A percentile compares a stretch with the other conserved stretches of the same genome.
phyloP scores from a whole-genome alignment of 2,329 filamentous ascomycete species.

The Magnaporthiopsis rhizophila region DNA sequence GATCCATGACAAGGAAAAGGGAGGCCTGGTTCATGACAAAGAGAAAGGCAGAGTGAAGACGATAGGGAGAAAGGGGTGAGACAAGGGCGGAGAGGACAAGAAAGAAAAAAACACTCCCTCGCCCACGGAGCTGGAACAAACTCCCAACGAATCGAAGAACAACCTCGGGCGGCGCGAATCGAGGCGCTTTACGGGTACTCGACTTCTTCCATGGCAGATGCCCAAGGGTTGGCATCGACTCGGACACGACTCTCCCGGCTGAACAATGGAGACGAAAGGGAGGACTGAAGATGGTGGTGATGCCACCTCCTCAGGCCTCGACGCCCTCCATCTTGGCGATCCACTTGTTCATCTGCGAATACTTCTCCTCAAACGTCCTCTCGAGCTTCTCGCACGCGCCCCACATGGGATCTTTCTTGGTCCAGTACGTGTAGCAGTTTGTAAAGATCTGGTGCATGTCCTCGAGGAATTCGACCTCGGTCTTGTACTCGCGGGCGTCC shows the following conservation, averaged over 20 bases:
- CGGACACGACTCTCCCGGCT: too few relatives aligned
- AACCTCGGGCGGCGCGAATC: too few relatives aligned
- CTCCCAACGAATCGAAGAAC: too few relatives aligned
- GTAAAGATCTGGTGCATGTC: slow-evolving; percentile 56
- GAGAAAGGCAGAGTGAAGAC: neutral
- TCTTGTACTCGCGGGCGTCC: slow-evolving; percentile 42
- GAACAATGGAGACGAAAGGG: too few relatives aligned
- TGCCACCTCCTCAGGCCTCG: slow-evolving; percentile 19
- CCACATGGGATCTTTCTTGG: slow-evolving; percentile 45
- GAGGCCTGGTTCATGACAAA: too few relatives aligned
- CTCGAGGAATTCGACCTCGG: slow-evolving; percentile 43
- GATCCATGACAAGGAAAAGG: neutral
- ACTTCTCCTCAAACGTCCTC: slow-evolving; percentile 39
- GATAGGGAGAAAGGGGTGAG: neutral
- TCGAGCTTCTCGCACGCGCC: slow-evolving; percentile 48
- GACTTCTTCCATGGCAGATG: too few relatives aligned
- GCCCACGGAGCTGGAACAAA: too few relatives aligned
- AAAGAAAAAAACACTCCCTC: neutral
- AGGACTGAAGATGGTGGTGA: too few relatives aligned
- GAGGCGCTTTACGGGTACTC: too few relatives aligned
- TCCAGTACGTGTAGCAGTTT: slow-evolving; percentile 60
- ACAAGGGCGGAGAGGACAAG: neutral
- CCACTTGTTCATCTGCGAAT: slow-evolving; percentile 50
- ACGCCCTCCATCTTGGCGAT: slow-evolving; percentile 43
- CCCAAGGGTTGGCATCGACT: too few relatives aligned